Evolutionary conservation across 371 early-diverging fungal genomes (phyloP), one percentile per base, ranked within the genome.

Genomic region (Circinella minor): DNA sequence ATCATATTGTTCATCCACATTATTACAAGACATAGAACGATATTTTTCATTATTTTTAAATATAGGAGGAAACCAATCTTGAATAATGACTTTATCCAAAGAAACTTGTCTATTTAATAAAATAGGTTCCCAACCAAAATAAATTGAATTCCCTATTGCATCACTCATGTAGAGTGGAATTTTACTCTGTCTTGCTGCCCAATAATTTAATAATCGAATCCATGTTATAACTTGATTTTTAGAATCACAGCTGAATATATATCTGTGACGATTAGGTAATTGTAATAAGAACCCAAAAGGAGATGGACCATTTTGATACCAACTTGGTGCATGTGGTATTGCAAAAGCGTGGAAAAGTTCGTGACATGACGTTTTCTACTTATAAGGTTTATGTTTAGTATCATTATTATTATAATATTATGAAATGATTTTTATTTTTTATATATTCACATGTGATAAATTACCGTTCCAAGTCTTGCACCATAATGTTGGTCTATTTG

Each of bases 81-180:
- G 62, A 37, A 63, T 57, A n/a, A 36, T 27, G 11, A 63, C 36
- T 18, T 20, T 43, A 37, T 61, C 66, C 15, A 65, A 17, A 36
- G n/a, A 11, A 6, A 65, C 34, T 18, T 57, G 43, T 4, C 63
- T 18, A 9, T 69, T 46, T 17, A 67, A 46, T 47, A 67, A 7
- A 36, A 38, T 43, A 18, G 63, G 51, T 39, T 66, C 65, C 81
- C 81, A 80, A 0, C 81, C 81, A 68, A 75, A 80, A 36, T 79
- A 75, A 38, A 74, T 64, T 17, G 64, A 51, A 20, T 80, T 80
- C 13, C 70, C 67, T 18, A 80, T 66, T 0, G 43, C 43, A 43
- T 74, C 81, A 55, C 74, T 73, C 15, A 36, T 61, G 11, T 9
- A 9, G 14, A 76, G 51, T 10, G 76, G 71, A 13, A 69, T 67